Percentiles rank a stretch among this genome's conserved stretches.
These are phyloP conservation scores for Brasenia schreberi DNA, from an alignment of 164 flowering plant genomes.

Conservation along the genomic window DNA sequence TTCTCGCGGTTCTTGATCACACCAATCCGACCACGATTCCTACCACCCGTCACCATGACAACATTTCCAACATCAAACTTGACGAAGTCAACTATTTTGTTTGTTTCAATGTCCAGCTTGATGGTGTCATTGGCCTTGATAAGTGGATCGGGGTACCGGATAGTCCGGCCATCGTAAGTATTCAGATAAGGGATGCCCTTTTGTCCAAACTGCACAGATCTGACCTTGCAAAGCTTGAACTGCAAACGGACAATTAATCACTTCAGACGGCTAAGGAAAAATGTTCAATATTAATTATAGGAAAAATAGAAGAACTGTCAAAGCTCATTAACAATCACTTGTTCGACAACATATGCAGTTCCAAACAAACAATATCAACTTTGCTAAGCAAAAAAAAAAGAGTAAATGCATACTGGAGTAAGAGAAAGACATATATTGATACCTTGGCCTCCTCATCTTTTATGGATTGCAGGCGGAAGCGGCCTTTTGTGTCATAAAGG, in stretches of 20 bases:
- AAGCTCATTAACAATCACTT: too few relatives aligned
- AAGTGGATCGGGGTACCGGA: conserved; percentile 81
- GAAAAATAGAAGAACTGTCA: too few relatives aligned
- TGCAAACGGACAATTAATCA: conserved; percentile 12
- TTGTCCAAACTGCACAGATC: conserved; percentile 56
- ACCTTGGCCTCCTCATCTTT: conserved; percentile 86
- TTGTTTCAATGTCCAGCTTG: conserved; percentile 58
- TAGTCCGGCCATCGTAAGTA: conserved; percentile 80
- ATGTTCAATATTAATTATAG: neutral
- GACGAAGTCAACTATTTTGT: conserved; percentile 69
- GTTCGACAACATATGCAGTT: too few relatives aligned
- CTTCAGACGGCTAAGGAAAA: neutral
- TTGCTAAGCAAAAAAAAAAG: too few relatives aligned
- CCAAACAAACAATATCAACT: too few relatives aligned
- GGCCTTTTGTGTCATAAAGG: conserved; percentile 77
- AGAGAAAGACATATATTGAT: neutral
- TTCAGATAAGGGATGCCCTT: conserved; percentile 79
- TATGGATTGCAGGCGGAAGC: conserved; percentile 65
- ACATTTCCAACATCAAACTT: conserved; percentile 87
- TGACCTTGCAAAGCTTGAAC: conserved; percentile 77
- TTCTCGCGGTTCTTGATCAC: conserved; percentile 72
- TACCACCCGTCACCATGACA: conserved; percentile 86
- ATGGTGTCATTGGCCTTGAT: conserved; percentile 83
- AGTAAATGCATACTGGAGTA: neutral
- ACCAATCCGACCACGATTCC: conserved; percentile 81